These are phyloP conservation scores for Auricularia sp. DNA, from an alignment of 768 basidiomycete species.

Conservation along the genomic window DNA sequence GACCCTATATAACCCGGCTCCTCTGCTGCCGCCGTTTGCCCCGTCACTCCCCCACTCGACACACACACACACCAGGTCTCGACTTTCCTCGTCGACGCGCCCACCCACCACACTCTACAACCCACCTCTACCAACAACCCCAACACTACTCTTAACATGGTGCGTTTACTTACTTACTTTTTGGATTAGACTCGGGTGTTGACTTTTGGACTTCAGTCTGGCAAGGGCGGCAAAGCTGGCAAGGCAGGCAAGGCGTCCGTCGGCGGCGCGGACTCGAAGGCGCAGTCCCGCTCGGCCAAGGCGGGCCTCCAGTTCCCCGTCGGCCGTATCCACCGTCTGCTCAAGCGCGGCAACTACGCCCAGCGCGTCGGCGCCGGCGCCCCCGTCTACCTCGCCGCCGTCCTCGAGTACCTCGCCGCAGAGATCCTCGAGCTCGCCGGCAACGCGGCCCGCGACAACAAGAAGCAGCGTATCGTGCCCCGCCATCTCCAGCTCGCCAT, in stretches of 20 bases:
- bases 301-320: conserved; percentile 82
- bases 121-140: too few relatives aligned
- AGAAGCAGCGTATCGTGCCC: conserved; percentile 92
- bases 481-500: conserved; percentile 92
- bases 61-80: too few relatives aligned
- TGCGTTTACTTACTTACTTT: too few relatives aligned
- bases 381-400: conserved; percentile 86
- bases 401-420: conserved; percentile 85
- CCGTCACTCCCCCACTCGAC: too few relatives aligned
- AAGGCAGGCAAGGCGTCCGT: conserved; percentile 36
- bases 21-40: too few relatives aligned
- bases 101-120: too few relatives aligned
- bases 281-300: conserved; percentile 62
- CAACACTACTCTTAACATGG: too few relatives aligned
- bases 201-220: conserved; percentile 20
- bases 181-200: too few relatives aligned
- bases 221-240: conserved; percentile 57
- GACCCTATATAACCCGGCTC: too few relatives aligned
- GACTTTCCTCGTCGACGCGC: too few relatives aligned
- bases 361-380: conserved; percentile 84
- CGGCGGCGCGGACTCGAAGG: conserved; percentile 27
- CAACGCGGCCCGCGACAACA: conserved; percentile 82
- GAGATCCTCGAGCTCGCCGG: conserved; percentile 92
- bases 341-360: conserved; percentile 81
- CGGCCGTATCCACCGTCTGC: conserved; percentile 83